Evolutionary conservation across 768 basidiomycete genomes (phyloP).

Genomic region (Rhizopogon rudus): DNA sequence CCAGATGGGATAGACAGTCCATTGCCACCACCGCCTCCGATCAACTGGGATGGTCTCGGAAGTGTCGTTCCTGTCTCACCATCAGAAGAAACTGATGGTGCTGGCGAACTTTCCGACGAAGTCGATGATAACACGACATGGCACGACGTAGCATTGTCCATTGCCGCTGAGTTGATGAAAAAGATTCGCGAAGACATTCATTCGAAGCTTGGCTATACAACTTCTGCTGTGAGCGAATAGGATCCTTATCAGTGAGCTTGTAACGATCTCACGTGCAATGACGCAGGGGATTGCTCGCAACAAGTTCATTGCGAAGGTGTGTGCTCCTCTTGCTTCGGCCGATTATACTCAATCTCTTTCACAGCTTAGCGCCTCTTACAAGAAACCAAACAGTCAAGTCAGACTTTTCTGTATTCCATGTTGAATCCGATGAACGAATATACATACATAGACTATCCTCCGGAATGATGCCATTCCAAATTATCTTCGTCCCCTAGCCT

Average conservation of each 20-base stretch:
- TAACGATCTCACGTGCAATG: not conserved
- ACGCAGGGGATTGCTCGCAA: conserved; percentile 83
- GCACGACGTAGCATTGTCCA: conserved; percentile 89
- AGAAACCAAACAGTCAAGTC: conserved; percentile 87
- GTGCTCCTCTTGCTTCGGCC: not conserved
- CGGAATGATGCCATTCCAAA: conserved; percentile 78
- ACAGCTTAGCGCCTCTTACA: conserved; percentile 85
- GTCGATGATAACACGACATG: conserved; percentile 52
- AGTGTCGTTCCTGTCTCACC: conserved; percentile 55
- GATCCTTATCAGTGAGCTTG: not conserved
- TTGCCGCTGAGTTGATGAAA: conserved; percentile 86
- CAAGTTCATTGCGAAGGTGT: conserved; percentile 91
- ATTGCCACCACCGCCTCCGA: conserved; percentile 65
- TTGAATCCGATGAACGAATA: conserved; percentile 1
- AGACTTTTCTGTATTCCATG: conserved; percentile 4
- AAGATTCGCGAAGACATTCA: conserved; percentile 65
- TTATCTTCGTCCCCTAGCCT: conserved; percentile 81
- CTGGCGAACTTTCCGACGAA: conserved; percentile 10
- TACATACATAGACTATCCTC: conserved; percentile 62
- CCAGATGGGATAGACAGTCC: conserved; percentile 70
- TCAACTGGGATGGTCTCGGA: conserved; percentile 59
- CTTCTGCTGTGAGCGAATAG: conserved; percentile 66
- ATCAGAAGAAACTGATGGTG: conserved; percentile 14
- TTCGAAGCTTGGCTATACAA: conserved; percentile 82
- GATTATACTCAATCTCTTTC: conserved; percentile 2